These are phyloP conservation scores for Arthroderma sp. DNA, from an alignment of 2,329 filamentous ascomycete genomes.

Conservation along the genomic window DNA sequence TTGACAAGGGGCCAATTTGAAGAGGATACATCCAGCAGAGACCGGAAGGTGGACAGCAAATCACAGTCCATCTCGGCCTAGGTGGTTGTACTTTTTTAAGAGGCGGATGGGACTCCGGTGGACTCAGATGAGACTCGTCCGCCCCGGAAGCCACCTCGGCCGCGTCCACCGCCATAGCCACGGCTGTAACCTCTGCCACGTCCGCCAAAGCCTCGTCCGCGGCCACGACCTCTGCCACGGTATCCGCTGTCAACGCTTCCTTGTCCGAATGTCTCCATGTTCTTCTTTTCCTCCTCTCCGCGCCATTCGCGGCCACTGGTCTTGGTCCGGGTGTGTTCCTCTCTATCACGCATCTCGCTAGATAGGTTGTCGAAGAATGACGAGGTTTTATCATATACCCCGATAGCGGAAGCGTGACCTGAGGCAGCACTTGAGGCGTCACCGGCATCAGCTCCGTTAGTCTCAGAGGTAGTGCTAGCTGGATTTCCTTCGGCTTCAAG, in stretches of 20 bases:
- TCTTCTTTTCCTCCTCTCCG: conserved; percentile 83
- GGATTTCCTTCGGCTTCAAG: conserved; percentile 40
- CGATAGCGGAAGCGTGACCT: conserved; percentile 22
- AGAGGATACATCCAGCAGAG: neutral
- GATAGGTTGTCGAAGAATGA: conserved; percentile 99
- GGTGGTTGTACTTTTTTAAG: conserved; percentile 4
- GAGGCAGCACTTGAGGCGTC: conserved; percentile 25
- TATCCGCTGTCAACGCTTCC: conserved; percentile 83
- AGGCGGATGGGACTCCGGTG: conserved; percentile 26
- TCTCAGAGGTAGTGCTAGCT: conserved; percentile 30
- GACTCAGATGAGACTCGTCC: conserved; percentile 27
- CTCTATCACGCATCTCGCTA: conserved; percentile 79
- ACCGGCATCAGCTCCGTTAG: conserved; percentile 27
- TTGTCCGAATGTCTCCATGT: conserved; percentile 95
- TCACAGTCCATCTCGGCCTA: neutral
- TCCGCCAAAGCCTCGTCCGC: conserved; percentile 45
- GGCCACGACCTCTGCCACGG: conserved; percentile 66
- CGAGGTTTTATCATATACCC: conserved; percentile 68
- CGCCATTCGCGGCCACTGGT: conserved; percentile 79
- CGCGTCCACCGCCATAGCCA: conserved; percentile 35
- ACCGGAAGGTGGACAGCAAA: neutral
- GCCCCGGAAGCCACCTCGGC: conserved; percentile 36
- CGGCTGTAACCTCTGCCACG: conserved; percentile 39
- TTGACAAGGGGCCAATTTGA: neutral
- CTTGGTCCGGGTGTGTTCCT: conserved; percentile 54